A percentile compares a stretch with the other conserved stretches of the same genome.
These are phyloP conservation scores for Dalechampia spathulata DNA, from an alignment of 441 rosid species.

Conservation along the genomic window DNA sequence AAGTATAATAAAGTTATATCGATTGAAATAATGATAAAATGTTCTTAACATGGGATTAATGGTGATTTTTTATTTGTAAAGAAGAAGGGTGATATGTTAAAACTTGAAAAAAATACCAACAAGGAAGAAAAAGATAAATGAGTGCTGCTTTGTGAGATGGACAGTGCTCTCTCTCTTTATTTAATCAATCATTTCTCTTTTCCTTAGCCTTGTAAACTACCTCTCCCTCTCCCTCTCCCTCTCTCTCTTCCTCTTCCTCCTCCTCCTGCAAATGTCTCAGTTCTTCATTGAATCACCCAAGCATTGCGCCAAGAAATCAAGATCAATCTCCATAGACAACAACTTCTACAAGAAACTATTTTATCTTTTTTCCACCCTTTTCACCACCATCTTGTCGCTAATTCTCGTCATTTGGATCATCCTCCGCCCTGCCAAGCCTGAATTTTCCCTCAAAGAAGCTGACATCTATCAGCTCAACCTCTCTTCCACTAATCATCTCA, in stretches of 20 bases:
- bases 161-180: conserved; percentile 15
- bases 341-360: conserved; percentile 38
- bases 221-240: conserved; percentile 2
- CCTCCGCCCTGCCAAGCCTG: conserved; percentile 54
- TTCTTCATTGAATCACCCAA: conserved; percentile 36
- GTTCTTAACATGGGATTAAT: too few species aligned
- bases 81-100: too few species aligned
- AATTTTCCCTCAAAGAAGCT: conserved; percentile 40
- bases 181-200: conserved; percentile 6
- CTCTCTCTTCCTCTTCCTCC: neutral
- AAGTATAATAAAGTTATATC: too few species aligned
- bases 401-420: conserved; percentile 43
- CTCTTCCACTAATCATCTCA: conserved; percentile 42
- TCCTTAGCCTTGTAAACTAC: conserved; percentile 21
- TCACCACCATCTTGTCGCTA: conserved; percentile 32
- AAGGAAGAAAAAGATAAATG: conserved; percentile 1
- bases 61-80: too few species aligned
- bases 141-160: conserved; percentile 21
- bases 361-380: conserved; percentile 28
- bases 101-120: too few species aligned
- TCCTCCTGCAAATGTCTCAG: conserved; percentile 50
- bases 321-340: conserved; percentile 17
- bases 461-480: conserved; percentile 45
- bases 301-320: conserved; percentile 41
- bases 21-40: too few species aligned